These are phyloP conservation scores for Plantago coronopus DNA, from an alignment of 305 asterid species.

Conservation along the genomic window DNA sequence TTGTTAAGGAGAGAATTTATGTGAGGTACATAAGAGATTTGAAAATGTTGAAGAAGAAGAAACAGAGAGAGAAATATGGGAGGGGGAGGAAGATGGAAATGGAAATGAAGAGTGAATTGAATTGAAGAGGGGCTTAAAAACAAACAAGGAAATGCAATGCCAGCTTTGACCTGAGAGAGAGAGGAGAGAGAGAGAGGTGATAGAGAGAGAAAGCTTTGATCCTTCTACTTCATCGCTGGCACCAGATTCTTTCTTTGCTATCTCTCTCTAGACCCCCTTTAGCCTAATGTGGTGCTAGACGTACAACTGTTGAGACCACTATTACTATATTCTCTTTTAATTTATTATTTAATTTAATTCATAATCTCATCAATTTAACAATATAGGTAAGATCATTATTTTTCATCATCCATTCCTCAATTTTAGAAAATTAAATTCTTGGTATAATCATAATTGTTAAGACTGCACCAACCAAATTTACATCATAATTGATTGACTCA, in stretches of 20 bases:
- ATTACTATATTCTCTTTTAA: neutral
- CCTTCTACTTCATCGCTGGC: slow-evolving; percentile 79
- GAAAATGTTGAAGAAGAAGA: slow-evolving; percentile 18
- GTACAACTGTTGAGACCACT: neutral
- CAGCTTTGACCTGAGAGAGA: slow-evolving; percentile 61
- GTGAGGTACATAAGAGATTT: slow-evolving; percentile 1
- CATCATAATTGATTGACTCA: too few relatives aligned
- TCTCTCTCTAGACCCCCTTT: slow-evolving; percentile 29
- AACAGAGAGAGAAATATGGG: neutral
- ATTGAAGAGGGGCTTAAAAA: slow-evolving; percentile 33
- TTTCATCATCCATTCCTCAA: too few relatives aligned
- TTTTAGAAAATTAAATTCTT: too few relatives aligned
- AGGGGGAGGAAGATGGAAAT: slow-evolving; percentile 9
- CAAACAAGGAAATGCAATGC: slow-evolving; percentile 31
- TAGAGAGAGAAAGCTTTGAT: slow-evolving; percentile 34
- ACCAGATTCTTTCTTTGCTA: slow-evolving; percentile 39
- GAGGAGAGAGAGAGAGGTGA: neutral
- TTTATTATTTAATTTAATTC: too few relatives aligned
- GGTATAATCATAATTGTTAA: too few relatives aligned
- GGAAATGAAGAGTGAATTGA: slow-evolving; percentile 20
- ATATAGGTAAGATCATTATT: too few relatives aligned
- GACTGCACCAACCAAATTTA: too few relatives aligned
- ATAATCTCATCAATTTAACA: too few relatives aligned
- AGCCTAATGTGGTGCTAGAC: neutral
- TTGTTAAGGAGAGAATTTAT: neutral